Evolutionary conservation across 176 grass and related monocot species (phyloP), one percentile per base, ranked within the genome.

Genomic region (Oryza brachyantha): DNA sequence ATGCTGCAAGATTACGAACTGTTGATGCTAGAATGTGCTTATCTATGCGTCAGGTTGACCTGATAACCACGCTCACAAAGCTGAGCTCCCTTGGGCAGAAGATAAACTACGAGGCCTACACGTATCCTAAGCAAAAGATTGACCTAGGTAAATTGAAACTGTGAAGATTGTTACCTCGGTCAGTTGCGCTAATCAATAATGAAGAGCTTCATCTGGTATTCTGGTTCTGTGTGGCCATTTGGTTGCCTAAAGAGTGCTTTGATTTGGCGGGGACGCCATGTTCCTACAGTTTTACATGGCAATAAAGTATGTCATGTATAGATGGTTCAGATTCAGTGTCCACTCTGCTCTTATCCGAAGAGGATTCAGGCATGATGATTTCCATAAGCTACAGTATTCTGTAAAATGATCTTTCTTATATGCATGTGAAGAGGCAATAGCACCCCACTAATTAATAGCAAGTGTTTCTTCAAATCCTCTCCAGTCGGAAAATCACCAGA

Each of bases 51-150:
- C 90, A 98, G 96, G 96, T 98, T 77, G 96, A 98, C 62, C 84
- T 98, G 38, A 98, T 98, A 86, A 98, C 92, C 34, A 91, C 96
- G 3, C 87, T 98, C 77, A 95, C 96, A 67, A 98, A 98, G 64
- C 78, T 99, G 79, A 89, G 96, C 74, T 72, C 88, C 58, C 83
- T 99, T 21, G 92, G 96, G 2, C 96, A 95, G 79, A 78, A 81
- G 72, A 99, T 99, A 89, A 86, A 99, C 76, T 99, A 99, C 60
- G 96, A 99, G 74, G 96, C 90, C 5, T 99, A 99, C 63, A 85
- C 96, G 25, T 99, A 95, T 63, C 96, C 96, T 10, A 83, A 85
- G 77, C 80, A 87, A 75, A 99, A 90, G 92, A 83, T 99, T 31
- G 88, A 99, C 82, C 54, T 95, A 50, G 81, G 90, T 12, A 99